These are phyloP conservation scores for Mycena sp. DNA, from an alignment of 1,284 basidiomycete genomes.

Conservation along the genomic window DNA sequence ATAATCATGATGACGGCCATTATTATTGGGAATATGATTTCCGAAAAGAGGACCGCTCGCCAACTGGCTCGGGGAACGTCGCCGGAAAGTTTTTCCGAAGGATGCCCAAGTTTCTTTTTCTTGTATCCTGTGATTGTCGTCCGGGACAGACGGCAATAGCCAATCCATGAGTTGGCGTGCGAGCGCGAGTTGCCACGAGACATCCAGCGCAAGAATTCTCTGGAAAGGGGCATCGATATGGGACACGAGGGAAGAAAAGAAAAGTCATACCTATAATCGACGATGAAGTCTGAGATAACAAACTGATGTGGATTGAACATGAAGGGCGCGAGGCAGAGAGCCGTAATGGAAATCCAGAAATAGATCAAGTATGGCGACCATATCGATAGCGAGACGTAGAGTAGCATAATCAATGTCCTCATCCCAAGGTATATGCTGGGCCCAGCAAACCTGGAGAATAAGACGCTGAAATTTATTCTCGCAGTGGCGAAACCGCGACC, in stretches of 20 bases:
- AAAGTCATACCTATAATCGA: slow-evolving; percentile 86
- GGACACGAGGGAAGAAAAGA: background rate
- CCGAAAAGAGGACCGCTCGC: slow-evolving; percentile 89
- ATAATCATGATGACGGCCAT: slow-evolving; percentile 89
- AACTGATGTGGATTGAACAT: slow-evolving; percentile 98
- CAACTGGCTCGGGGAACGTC: slow-evolving; percentile 90
- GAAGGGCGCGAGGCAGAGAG: slow-evolving; percentile 93
- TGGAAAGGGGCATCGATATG: slow-evolving; percentile 42
- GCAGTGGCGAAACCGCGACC: slow-evolving; percentile 97
- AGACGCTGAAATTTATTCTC: slow-evolving; percentile 90
- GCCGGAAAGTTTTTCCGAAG: slow-evolving; percentile 93
- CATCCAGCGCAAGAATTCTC: slow-evolving; percentile 98
- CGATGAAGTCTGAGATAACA: slow-evolving; percentile 92
- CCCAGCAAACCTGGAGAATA: slow-evolving; percentile 96
- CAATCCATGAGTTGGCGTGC: slow-evolving; percentile 98
- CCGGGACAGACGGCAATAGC: slow-evolving; percentile 93
- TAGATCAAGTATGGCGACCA: slow-evolving; percentile 94
- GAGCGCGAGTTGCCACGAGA: slow-evolving; percentile 94
- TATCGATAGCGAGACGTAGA: slow-evolving; percentile 90
- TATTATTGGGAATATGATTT: slow-evolving; percentile 86
- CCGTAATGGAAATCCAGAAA: slow-evolving; percentile 93
- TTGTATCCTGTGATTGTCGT: slow-evolving; percentile 98
- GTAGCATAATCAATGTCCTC: slow-evolving; percentile 87
- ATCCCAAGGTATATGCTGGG: slow-evolving; percentile 97
- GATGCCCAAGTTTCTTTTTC: slow-evolving; percentile 93